A percentile compares a stretch with the other conserved stretches of the same genome.
Evolutionary conservation across 2,329 filamentous ascomycete species (phyloP).

Genomic region (Spiromastix sp.): DNA sequence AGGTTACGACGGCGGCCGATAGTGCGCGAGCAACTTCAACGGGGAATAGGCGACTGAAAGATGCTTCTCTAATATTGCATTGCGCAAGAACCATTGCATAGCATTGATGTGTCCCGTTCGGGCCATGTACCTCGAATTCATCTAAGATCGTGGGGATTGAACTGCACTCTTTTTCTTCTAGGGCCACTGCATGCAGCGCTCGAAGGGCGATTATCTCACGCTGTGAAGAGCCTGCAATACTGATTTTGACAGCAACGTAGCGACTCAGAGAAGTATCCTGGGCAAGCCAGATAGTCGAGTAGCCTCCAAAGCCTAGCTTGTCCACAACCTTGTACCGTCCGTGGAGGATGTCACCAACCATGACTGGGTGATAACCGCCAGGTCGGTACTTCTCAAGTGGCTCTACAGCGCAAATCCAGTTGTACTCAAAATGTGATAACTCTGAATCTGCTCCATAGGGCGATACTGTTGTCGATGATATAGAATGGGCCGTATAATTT

Average conservation of each 20-base stretch:
- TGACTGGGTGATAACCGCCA: conserved; percentile 24
- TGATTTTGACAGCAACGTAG: conserved; percentile 24
- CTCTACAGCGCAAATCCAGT: conserved; percentile 21
- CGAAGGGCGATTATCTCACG: conserved; percentile 16
- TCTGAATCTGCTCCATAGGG: not conserved
- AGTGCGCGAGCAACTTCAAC: conserved; percentile 12
- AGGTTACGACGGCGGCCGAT: conserved; percentile 11
- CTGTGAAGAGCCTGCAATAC: conserved; percentile 12
- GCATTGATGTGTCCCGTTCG: conserved; percentile 13
- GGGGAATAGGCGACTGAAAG: conserved; percentile 12
- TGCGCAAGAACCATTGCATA: conserved; percentile 13
- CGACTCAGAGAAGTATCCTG: conserved; percentile 17
- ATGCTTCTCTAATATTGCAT: conserved; percentile 15
- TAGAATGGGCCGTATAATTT: too few species aligned
- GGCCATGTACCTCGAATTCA: conserved; percentile 13
- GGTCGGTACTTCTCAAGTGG: conserved; percentile 19
- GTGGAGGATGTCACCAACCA: conserved; percentile 20
- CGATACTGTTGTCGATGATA: not conserved
- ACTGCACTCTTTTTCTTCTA: not conserved
- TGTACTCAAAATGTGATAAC: conserved; percentile 16
- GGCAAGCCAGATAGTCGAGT: conserved; percentile 33
- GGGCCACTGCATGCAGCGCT: conserved; percentile 8
- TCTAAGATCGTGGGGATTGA: conserved; percentile 9
- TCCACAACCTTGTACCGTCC: conserved; percentile 27
- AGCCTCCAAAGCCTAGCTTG: conserved; percentile 32